Evolutionary conservation across 2,329 filamentous ascomycete species (phyloP).

Genomic region (Fusarium sulawesiense): DNA sequence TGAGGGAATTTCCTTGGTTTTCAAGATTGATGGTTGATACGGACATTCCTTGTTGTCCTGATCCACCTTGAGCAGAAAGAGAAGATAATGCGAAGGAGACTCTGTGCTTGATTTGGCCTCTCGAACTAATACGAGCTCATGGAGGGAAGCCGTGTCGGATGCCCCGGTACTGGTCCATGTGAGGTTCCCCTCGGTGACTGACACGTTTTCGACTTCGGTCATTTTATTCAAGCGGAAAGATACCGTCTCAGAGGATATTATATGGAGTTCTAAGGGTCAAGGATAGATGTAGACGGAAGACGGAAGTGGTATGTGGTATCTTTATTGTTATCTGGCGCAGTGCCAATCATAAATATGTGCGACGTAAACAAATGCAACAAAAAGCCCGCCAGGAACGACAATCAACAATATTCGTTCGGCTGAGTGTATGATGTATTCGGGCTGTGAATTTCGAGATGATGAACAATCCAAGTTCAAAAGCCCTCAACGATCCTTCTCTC

Average conservation of each 20-base stretch:
- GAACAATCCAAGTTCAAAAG: conserved; percentile 25
- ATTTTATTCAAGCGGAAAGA: not conserved
- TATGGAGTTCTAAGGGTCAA: not conserved
- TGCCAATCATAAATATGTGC: conserved; percentile 30
- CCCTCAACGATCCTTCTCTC: conserved; percentile 15
- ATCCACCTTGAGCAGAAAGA: conserved; percentile 56
- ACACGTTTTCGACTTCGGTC: conserved; percentile 33
- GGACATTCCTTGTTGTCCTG: conserved; percentile 42
- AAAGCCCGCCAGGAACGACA: not conserved
- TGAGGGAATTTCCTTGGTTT: conserved; percentile 51
- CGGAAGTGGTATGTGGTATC: conserved; percentile 21
- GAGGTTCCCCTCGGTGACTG: conserved; percentile 41
- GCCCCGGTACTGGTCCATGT: conserved; percentile 43
- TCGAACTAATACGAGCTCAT: conserved; percentile 48
- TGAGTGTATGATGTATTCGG: not conserved
- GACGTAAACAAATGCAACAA: not conserved
- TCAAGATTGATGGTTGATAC: conserved; percentile 46
- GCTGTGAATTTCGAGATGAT: conserved; percentile 5
- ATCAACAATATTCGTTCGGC: not conserved
- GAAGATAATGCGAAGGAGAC: conserved; percentile 44
- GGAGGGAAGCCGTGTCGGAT: conserved; percentile 28
- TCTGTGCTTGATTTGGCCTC: not conserved
- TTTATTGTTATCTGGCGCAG: conserved; percentile 22
- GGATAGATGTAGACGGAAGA: not conserved
- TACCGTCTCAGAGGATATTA: conserved; percentile 20